phyloP scores from a whole-genome alignment of 208 protist genomes.

The Blastocrithidia nonstop region DNA sequence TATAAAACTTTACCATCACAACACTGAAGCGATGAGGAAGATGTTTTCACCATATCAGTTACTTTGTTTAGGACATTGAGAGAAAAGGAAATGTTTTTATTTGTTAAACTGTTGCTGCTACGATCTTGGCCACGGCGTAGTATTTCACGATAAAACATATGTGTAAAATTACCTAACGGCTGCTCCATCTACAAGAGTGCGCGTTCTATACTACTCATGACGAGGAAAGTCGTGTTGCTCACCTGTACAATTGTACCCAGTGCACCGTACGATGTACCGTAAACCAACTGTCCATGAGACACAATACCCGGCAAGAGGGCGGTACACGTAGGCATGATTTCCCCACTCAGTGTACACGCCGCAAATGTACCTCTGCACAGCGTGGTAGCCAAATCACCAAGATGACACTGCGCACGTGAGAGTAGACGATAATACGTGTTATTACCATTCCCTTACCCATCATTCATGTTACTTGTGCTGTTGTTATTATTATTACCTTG shows the following conservation, averaged over 20 bases:
- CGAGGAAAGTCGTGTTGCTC: conserved; percentile 18
- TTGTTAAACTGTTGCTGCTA: conserved; percentile 16
- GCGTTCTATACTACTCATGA: conserved; percentile 34
- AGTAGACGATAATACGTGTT: too few species aligned
- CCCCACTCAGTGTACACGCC: conserved; percentile 8
- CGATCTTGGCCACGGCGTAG: conserved; percentile 31
- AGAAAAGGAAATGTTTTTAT: conserved; percentile 24
- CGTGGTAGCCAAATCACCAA: conserved; percentile 58
- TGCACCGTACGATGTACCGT: conserved; percentile 46
- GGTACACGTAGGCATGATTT: background rate
- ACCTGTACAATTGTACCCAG: conserved; percentile 65
- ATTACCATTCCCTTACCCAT: too few species aligned
- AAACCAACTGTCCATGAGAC: conserved; percentile 41
- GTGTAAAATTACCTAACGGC: conserved; percentile 17
- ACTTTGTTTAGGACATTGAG: background rate
- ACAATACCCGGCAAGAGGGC: conserved; percentile 19
- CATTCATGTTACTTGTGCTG: too few species aligned
- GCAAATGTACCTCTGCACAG: conserved; percentile 53
- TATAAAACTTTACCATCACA: conserved; percentile 34
- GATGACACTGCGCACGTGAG: too few species aligned
- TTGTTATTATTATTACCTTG: too few species aligned
- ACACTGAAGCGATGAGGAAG: background rate
- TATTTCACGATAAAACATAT: conserved; percentile 25
- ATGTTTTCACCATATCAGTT: background rate
- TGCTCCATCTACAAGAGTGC: conserved; percentile 8